Conservation (phyloP, 2,329 filamentous ascomycete species). For the Penicillium sp. region DNA sequence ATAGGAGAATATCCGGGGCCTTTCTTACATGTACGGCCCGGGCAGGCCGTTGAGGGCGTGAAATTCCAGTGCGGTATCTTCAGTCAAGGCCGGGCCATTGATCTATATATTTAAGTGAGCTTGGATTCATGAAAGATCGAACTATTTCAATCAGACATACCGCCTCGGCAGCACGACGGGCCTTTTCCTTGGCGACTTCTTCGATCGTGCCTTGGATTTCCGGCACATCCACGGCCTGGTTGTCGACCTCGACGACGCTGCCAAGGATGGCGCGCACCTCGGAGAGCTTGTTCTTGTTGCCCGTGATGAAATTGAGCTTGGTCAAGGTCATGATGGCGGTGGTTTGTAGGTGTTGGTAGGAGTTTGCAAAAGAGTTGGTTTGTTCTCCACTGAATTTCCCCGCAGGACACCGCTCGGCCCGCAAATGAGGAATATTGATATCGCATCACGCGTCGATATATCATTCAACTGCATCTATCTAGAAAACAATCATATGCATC, state of each 20-base stretch:
- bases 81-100: constrained; percentile 82
- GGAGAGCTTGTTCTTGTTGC: constrained; percentile 87
- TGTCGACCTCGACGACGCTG: constrained; percentile 65
- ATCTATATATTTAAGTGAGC: constrained; percentile 50
- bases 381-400: constrained; percentile 1
- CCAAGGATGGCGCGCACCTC: constrained; percentile 87
- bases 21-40: constrained; percentile 84
- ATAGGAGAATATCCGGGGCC: too few relatives aligned
- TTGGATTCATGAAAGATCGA: not conserved
- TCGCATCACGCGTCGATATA: not conserved
- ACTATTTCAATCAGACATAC: constrained; percentile 46
- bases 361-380: constrained; percentile 1
- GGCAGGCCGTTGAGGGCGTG: constrained; percentile 85
- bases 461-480: not conserved
- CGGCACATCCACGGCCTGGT: constrained; percentile 70
- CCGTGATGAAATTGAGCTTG: constrained; percentile 85
- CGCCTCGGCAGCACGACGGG: constrained; percentile 69
- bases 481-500: constrained; percentile 20
- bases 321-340: constrained; percentile 46
- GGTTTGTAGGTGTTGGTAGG: not conserved
- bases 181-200: constrained; percentile 86
- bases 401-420: constrained; percentile 4
- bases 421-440: not conserved
- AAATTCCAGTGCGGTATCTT: constrained; percentile 94
- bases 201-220: constrained; percentile 92